These are phyloP conservation scores for Xanthoceras sorbifolium DNA, from an alignment of 345 rosid species.

Conservation along the genomic window DNA sequence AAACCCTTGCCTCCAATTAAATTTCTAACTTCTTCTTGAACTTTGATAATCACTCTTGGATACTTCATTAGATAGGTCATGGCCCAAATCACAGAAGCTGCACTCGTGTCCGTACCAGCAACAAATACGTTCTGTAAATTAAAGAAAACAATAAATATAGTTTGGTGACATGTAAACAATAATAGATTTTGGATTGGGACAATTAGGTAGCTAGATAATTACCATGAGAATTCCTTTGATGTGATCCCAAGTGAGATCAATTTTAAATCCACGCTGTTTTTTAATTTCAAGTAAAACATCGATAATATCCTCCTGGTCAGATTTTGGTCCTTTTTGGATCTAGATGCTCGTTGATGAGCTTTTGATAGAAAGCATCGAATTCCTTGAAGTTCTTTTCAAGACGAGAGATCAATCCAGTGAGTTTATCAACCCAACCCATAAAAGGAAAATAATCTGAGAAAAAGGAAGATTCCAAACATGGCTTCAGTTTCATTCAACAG, in stretches of 20 bases:
- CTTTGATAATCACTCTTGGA: slow-evolving; percentile 32
- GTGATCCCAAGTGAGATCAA: slow-evolving; percentile 41
- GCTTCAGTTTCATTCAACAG: slow-evolving; percentile 33
- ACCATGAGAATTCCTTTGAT: slow-evolving; percentile 62
- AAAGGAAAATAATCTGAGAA: slow-evolving; percentile 45
- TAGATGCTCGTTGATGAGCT: slow-evolving; percentile 45
- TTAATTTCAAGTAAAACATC: slow-evolving; percentile 40
- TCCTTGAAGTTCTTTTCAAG: slow-evolving; percentile 36
- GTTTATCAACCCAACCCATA: slow-evolving; percentile 45
- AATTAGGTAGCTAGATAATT: too few relatives aligned
- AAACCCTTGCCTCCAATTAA: slow-evolving; percentile 24
- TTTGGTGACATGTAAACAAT: too few relatives aligned
- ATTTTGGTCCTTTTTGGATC: slow-evolving; percentile 19
- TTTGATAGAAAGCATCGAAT: slow-evolving; percentile 44
- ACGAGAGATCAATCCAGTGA: slow-evolving; percentile 33
- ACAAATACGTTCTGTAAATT: slow-evolving; percentile 30
- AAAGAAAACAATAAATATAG: not conserved
- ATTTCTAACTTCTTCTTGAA: slow-evolving; percentile 32
- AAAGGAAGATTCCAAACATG: slow-evolving; percentile 37
- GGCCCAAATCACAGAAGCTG: slow-evolving; percentile 33
- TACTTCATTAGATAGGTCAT: slow-evolving; percentile 41
- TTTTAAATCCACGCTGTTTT: slow-evolving; percentile 15
- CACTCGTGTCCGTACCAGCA: slow-evolving; percentile 34
- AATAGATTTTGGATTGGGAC: too few relatives aligned
- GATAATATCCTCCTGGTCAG: slow-evolving; percentile 39